These are phyloP conservation scores for Euryodendron excelsum DNA, from an alignment of 148 eudicot genomes.

Conservation along the genomic window DNA sequence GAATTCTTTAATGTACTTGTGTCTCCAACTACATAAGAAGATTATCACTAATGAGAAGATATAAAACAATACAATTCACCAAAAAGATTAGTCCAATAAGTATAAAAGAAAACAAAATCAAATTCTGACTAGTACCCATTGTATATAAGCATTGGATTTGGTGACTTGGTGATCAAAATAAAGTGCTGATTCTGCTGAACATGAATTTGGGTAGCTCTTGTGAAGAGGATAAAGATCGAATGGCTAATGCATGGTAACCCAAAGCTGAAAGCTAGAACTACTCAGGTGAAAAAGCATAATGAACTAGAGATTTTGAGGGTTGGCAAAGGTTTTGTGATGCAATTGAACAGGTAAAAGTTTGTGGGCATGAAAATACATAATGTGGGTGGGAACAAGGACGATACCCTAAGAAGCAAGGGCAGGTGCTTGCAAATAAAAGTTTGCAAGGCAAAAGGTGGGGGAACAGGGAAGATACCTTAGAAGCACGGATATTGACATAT, in stretches of 20 bases:
- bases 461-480: too few relatives aligned
- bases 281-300: not conserved
- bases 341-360: not conserved
- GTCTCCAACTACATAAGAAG: not conserved
- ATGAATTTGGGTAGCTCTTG: not conserved
- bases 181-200: not conserved
- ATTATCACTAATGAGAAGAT: not conserved
- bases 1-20: not conserved
- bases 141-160: not conserved
- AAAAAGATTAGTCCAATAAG: not conserved
- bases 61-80: not conserved
- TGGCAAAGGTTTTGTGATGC: not conserved
- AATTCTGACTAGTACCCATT: not conserved
- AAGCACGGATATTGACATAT: too few relatives aligned
- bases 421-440: too few relatives aligned
- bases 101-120: not conserved
- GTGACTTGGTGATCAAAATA: not conserved
- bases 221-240: not conserved
- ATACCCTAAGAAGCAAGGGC: too few relatives aligned
- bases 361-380: not conserved
- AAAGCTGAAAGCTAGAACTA: not conserved
- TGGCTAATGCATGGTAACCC: not conserved
- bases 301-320: not conserved
- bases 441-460: too few relatives aligned
- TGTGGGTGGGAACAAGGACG: not conserved